Evolutionary conservation across 257 asterid genomes (phyloP), one percentile per base, ranked within the genome.

Genomic region (Nicotiana otophora): DNA sequence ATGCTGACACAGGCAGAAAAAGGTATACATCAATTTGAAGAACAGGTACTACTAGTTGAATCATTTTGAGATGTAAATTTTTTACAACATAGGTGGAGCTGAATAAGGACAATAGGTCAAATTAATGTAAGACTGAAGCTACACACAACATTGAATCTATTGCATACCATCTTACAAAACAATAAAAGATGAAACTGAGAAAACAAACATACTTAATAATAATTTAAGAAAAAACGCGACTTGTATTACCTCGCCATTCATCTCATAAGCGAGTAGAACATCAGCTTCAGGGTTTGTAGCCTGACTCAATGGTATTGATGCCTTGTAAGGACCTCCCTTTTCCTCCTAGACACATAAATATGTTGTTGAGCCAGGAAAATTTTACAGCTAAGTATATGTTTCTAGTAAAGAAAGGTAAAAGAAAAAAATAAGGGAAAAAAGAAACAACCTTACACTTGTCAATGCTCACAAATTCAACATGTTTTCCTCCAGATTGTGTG

Each of bases 281-380:
- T 94, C 98, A 89, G 97, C 95, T 85, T 87, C 97, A 3, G 99
- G 98, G 84, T 91, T 90, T 80, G 98, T 93, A 84, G 99, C 98
- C 81, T 94, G 98, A 87, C 84, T 87, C 83, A 96, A 80, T 67
- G 97, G 97, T 85, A 96, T 92, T 63, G 98, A 96, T 72, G 98
- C 98, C 88, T 92, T 96, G 84, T 96, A 96, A 54, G 99, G 98
- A 76, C 99, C 99, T 80, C 99, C 98, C 60, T 91, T 92, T 87
- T 96, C 99, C 91, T 96, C 99, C 98, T 96, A 87, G 36, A 53
- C 82, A 63, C 42, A 64, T 64, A 80, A 19, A 39, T 33, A 80
- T 80, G 39, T 36, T 53, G 12, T 20, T 80, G 48, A 72, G 61
- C 39, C 78, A 72, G 62, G 53, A 33, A 54, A 4, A 4, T 23